Evolutionary conservation across 2,329 filamentous ascomycete genomes (phyloP), one percentile per base, ranked within the genome.

Genomic region (Beauveria sp.): DNA sequence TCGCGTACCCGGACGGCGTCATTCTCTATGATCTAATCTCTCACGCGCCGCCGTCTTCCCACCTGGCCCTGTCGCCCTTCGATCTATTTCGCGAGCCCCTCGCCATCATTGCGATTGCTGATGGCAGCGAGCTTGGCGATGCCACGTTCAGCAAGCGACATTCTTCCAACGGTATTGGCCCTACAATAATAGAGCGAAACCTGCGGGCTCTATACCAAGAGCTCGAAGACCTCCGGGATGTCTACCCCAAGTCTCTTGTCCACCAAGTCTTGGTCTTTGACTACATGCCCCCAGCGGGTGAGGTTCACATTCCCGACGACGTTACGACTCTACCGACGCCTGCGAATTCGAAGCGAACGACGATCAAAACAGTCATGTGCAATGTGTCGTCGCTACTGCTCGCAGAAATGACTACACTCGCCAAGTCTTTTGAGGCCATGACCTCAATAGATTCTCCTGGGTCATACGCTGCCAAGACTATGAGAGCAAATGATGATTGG

Each of bases 11-110:
- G 12, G 84, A 87, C 67, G 93, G 93, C 64, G 87, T 88, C 69
- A 88, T 98, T 64, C 83, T 97, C 69, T 97, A 95, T 80, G 89
- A 96, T 72, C 83, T 97, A 65, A 87, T 89, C 62, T 91, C 90
- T 64, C 88, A 91, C 69, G 80, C 89, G 61, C 89, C 91, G 26
- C 87, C 90, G n/a, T 82, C 87, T 38, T 91, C 90, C 38, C 91
- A 96, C 71, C 79, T 91, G 49, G 83, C 90, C 22, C 77, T 96
- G 46, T 89, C 89, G 43, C 93, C 95, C 1, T 97, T 97, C 78
- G 95, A 99, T 73, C 80, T 93, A 49, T 96, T 91, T 73, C 85
- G 93, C 68, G 91, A 96, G 72, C 89, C 91, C 9, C 80, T 97
- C 60, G 85, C 89, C 57, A 81, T 98, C 28, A 83, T 99, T 65